Evolutionary conservation across 192 early-diverging fungal species (phyloP), one percentile per base, ranked within the genome.

Genomic region (Podila horticola): DNA sequence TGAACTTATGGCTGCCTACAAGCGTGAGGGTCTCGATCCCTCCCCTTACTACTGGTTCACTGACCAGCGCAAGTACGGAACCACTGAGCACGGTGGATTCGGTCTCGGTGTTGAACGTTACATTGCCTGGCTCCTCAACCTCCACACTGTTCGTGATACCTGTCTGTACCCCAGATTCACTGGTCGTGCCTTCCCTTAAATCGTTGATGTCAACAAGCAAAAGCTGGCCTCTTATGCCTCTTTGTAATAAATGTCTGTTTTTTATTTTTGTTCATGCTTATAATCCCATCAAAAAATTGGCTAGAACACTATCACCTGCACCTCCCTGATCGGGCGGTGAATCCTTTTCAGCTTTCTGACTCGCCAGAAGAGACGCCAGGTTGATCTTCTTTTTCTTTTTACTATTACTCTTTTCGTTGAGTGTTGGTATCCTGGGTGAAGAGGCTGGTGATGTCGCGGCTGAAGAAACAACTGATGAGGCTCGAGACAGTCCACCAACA

Each of bases 1-100:
- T 15, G 92, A 94, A 79, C 88, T 98, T 45, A 82, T 94, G 69
- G 92, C 86, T 13, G 97, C 90, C 17, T 97, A 95, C 87, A 87
- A 89, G 85, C 92, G 95, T 38, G 96, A 98, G 84, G 94, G 84
- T 67, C 72, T 99, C 67, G 95, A 99, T 82, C 93, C 97, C 22
- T 76, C 85, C 4, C 96, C 97, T 29, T 99, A 99, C 90, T 98
- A 99, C 90, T 99, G 98, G 98, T 95, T 92, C 87, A 96, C 97
- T 50, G 98, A 99, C 67, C 98, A 99, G 88, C 94, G 98, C 86
- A 99, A 98, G 89, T 99, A 96, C 84, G 97, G 98, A 49, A 93
- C 96, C 22, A 91, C 91, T 72, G 95, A 97, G 69, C 97, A 99
- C 71, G 98, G 97, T 75, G 98, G 98, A 26, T 99, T 95, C 82